Base-by-base conservation (phyloP, 805 yeast species). In the Monosporozyma yasuniensis region DNA sequence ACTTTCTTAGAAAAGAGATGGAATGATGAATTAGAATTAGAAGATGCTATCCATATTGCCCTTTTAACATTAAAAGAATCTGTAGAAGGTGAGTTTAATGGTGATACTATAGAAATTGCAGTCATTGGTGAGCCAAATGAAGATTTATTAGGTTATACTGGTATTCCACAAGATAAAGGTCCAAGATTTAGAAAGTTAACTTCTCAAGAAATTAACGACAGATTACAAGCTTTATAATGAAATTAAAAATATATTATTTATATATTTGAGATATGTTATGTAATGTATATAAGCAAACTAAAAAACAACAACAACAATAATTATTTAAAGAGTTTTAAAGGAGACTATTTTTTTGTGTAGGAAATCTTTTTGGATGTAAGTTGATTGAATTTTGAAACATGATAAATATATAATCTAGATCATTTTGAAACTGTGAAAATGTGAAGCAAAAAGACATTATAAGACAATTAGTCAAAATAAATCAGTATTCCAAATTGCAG, bases 21-120 rank as follows among this genome's bases (percentile, higher is more conserved):
- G 97, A 91, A 90, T 65, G 95, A 89, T 56, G 96, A 93, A 68
- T 75, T 93, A 65, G 99, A 93, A 72, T 76, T 93, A 55, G 99
- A 93, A 71, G 99, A 93, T 67, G 99, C 98, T 47, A 87, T 93
- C 56, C 98, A 93, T 68, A 93, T 91, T 64, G 96, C 98, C 0
- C 74, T 93, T 44, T 73, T 93, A 60, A 93, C 99, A 4, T 75
- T 93, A 66, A 93, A 93, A 69, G 99, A 93, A 70, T 82, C 96
- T 23, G 91, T 93, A 47, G 99, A 93, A 68, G 99, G 99, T 50
- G 99, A 93, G 64, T 86, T 93, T 80, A 89, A 85, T 55, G 98
- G 98, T 45, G 95, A 89, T 57, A 90, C 95, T 44, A 91, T 93
- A 55, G 99, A 93, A 69, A 86, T 93, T 52, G 84, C 91, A 22